Evolutionary conservation across 306 rosid genomes (phyloP).

Genomic region (Cyclanthera cordifolia): DNA sequence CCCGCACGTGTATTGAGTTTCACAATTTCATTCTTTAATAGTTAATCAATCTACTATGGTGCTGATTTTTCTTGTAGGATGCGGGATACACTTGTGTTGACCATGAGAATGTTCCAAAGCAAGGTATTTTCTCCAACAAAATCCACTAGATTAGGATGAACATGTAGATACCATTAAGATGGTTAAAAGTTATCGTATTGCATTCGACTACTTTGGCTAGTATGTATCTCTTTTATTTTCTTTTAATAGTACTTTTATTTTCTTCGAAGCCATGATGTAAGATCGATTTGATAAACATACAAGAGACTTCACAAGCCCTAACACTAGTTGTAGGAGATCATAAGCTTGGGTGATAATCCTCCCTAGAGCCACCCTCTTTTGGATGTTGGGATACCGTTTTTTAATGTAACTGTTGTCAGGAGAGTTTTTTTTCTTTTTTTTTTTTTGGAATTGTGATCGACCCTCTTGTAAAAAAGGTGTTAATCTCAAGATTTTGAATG

Average conservation of each 20-base stretch:
- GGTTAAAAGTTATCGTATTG: too few species aligned
- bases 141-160: background rate
- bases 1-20: background rate
- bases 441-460: background rate
- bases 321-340: background rate
- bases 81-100: conserved; percentile 85
- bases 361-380: background rate
- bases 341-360: background rate
- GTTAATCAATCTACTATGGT: conserved; percentile 9
- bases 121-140: conserved; percentile 44
- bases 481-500: background rate
- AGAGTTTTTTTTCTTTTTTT: too few species aligned
- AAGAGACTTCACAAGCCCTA: background rate
- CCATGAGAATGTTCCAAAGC: conserved; percentile 79
- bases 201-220: background rate
- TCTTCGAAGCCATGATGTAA: too few species aligned
- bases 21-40: background rate
- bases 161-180: too few species aligned
- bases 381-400: background rate
- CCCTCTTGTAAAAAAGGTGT: background rate
- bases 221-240: background rate
- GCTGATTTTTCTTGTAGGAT: conserved; percentile 39
- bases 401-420: background rate
- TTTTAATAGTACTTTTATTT: background rate
- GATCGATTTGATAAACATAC: background rate